A percentile compares a stretch with the other conserved stretches of the same genome.
Evolutionary conservation across 2,329 filamentous ascomycete species (phyloP).

Genomic region (Remersonia thermophila): DNA sequence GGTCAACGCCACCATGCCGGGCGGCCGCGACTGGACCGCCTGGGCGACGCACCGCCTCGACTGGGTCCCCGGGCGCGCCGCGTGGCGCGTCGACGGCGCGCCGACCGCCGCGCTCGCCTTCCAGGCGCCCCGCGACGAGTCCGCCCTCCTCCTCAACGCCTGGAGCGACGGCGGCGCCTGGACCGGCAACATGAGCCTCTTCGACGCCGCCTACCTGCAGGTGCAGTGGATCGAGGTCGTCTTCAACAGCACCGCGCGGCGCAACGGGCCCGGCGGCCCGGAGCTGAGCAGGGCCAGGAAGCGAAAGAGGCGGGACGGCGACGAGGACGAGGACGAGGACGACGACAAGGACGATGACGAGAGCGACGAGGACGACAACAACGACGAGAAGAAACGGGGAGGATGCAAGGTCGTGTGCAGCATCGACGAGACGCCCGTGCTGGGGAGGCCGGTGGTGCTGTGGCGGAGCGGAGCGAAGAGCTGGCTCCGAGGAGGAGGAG

Average conservation of each 20-base stretch:
- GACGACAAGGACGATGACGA: conserved; percentile 1
- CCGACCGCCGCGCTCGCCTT: conserved; percentile 40
- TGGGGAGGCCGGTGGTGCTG: conserved; percentile 29
- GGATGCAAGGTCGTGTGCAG: conserved; percentile 22
- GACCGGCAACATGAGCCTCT: conserved; percentile 45
- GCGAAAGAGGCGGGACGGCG: neutral
- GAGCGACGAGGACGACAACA: conserved; percentile 1
- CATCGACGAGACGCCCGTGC: conserved; percentile 23
- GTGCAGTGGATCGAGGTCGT: conserved; percentile 52
- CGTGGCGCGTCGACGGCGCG: conserved; percentile 43
- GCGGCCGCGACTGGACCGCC: conserved; percentile 33
- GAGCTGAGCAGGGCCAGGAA: conserved; percentile 18
- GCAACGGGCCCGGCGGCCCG: too few species aligned
- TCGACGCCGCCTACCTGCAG: conserved; percentile 40
- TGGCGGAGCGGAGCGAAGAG: conserved; percentile 17
- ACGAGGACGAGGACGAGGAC: conserved; percentile 2
- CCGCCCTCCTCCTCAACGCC: conserved; percentile 43
- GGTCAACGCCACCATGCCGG: conserved; percentile 33
- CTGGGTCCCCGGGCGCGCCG: conserved; percentile 40
- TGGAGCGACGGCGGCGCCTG: conserved; percentile 50
- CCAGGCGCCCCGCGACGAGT: conserved; percentile 40
- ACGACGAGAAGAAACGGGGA: conserved; percentile 5
- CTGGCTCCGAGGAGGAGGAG: too few species aligned
- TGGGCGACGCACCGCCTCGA: conserved; percentile 50
- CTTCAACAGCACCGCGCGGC: too few species aligned